Evolutionary conservation across 108 stramenopile genomes (phyloP), one percentile per base, ranked within the genome.

Genomic region (Discostella pseudostelligera): DNA sequence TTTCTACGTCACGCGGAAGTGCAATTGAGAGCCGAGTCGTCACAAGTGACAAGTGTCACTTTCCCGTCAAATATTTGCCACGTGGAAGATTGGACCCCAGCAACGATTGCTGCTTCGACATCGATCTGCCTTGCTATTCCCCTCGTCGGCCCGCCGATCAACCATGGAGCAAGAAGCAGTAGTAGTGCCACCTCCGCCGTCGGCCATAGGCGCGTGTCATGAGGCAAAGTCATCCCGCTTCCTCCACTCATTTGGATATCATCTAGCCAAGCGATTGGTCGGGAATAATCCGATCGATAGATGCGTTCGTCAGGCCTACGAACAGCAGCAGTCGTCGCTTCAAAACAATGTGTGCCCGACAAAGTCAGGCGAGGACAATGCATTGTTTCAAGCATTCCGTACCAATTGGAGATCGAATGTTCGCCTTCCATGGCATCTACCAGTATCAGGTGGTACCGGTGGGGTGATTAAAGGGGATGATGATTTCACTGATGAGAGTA

Each of bases 341-440:
- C 53, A 36, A 36, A 1, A 22, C 17, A 21, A 50, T 17, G 46
- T 20, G 3, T 17, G 5, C 25, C 25, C 50, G 21, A 25, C 3
- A 25, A 32, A 3, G 32, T 3, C 32, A 5, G 32, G 5, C 32
- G 5, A 32, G 3, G 53, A 28, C 4, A 28, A 1, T 28, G 26
- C 51, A 28, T 19, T 24, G 22, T 54, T 54, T 35, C 53, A 17
- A n/a, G 24, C 25, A 22, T 17, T 36, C 35, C 53, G 53, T 35
- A 13, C 53, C 32, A 54, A 54, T 54, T 54, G 53, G 53, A 54
- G 53, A 16, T 54, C 53, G 28, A 54, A 35, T 17, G 53, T 16
- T 36, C 53, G 53, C 1, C 32, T 54, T 25, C 53, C 53, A 25
- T 54, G 53, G 53, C 29, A 54, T 13, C 12, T 54, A n/a, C 32